Evolutionary conservation across 768 basidiomycete species (phyloP), one percentile per base, ranked within the genome.

Genomic region (Boletus sp.): DNA sequence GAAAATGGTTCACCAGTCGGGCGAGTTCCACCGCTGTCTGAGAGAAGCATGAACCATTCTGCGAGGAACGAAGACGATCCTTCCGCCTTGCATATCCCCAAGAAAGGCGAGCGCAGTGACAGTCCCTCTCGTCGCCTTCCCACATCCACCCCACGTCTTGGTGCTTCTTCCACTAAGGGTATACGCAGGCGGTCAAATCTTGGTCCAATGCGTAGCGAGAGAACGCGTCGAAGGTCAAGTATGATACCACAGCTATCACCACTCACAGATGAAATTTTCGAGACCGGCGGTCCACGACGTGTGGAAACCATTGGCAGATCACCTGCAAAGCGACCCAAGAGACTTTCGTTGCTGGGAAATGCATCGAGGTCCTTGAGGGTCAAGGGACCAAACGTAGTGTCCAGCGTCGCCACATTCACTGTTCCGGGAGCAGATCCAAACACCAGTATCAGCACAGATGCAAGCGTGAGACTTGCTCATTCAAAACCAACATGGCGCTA

Each of bases 201-300:
- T 55, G 92, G 91, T 5, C 81, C 87, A n/a, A 65, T 85, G 69
- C 84, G 92, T 36, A 79, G 75, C 57, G 92, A 93, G 70, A 90
- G 89, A 70, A 73, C 74, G 14, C 77, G 90, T 57, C 77, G 92
- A 56, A 80, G 91, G 55, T 92, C 91, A 39, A 94, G 92, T 66
- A 72, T 91, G 77, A 89, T 93, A 58, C 87, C 87, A n/a, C 83
- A 84, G 59, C 78, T 83, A 48, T 80, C 83, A 15, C 77, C 80
- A n/a, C 73, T 68, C 42, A 68, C 67, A 28, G 75, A 70, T 35
- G 80, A 81, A 28, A 65, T 67, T 7, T 36, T 53, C 15, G 64
- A 76, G 57, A 68, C 62, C 36, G 51, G 50, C 17, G 75, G 74
- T 29, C 62, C 75, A 63, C 66, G 82, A 58, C 73, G 86, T 28